Percentiles rank a stretch among this genome's conserved stretches.
phyloP scores from a whole-genome alignment of 1,284 basidiomycete genomes.

The Fistulinella cinereoalba region DNA sequence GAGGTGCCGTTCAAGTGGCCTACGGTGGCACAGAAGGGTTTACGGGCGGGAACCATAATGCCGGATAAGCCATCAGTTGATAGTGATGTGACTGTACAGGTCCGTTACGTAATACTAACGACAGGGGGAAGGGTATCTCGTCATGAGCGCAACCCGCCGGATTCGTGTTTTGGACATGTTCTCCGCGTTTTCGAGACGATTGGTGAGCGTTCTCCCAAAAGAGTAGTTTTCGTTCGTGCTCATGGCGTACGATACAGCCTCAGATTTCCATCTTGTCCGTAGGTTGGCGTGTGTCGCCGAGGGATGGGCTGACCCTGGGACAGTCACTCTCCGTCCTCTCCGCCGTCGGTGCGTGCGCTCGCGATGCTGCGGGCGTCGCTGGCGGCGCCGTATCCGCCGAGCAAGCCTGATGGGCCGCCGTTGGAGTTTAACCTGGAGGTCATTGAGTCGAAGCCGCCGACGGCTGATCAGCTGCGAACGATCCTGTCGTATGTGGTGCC shows the following conservation, averaged over 20 bases:
- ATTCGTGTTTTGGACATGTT: slow-evolving; percentile 18
- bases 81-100: too few relatives aligned
- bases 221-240: background rate
- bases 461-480: slow-evolving; percentile 60
- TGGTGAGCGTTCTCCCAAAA: slow-evolving; percentile 19
- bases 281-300: slow-evolving; percentile 2
- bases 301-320: background rate
- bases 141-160: background rate
- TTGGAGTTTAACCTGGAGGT: slow-evolving; percentile 70
- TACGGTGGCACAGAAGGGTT: too few relatives aligned
- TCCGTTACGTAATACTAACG: slow-evolving; percentile 7
- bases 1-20: too few relatives aligned
- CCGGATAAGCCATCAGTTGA: too few relatives aligned
- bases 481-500: slow-evolving; percentile 61
- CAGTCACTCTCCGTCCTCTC: slow-evolving; percentile 64
- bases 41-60: too few relatives aligned
- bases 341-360: slow-evolving; percentile 60
- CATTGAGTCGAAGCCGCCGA: slow-evolving; percentile 61
- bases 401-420: slow-evolving; percentile 43
- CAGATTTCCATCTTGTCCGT: slow-evolving; percentile 67
- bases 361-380: slow-evolving; percentile 55
- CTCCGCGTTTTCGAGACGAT: slow-evolving; percentile 33
- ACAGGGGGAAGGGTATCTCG: background rate
- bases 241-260: slow-evolving; percentile 38
- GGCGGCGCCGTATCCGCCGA: slow-evolving; percentile 57